Evolutionary conservation across 2,329 filamentous ascomycete species (phyloP).

Genomic region (Hypoxylon rubiginosum): DNA sequence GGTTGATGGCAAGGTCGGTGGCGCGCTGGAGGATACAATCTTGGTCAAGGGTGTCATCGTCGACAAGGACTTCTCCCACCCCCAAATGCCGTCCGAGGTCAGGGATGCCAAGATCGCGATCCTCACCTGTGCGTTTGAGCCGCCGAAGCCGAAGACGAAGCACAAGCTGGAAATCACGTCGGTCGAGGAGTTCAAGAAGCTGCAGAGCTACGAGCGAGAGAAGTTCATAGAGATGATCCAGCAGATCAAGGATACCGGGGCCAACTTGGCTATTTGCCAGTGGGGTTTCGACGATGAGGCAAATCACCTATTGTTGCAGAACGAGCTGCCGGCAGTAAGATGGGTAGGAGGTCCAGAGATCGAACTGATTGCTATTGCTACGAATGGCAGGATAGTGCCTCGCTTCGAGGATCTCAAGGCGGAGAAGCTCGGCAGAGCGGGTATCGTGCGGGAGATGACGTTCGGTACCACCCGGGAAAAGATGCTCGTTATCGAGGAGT

Average conservation of each 20-base stretch:
- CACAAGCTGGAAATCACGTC: constrained; percentile 98
- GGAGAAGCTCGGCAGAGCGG: constrained; percentile 91
- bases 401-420: constrained; percentile 94
- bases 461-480: constrained; percentile 99
- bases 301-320: constrained; percentile 96
- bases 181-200: constrained; percentile 97
- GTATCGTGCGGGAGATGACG: constrained; percentile 91
- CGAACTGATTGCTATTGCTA: constrained; percentile 97
- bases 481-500: constrained; percentile 99
- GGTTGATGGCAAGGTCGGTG: constrained; percentile 98
- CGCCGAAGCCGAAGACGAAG: constrained; percentile 99
- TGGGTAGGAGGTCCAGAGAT: constrained; percentile 99
- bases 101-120: constrained; percentile 97
- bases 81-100: constrained; percentile 98
- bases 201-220: constrained; percentile 94
- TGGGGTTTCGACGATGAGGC: constrained; percentile 99
- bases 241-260: constrained; percentile 96
- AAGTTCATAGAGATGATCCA: constrained; percentile 99
- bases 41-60: constrained; percentile 98
- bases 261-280: constrained; percentile 98
- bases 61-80: constrained; percentile 99
- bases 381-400: constrained; percentile 96
- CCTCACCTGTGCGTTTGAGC: constrained; percentile 97
- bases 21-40: constrained; percentile 90
- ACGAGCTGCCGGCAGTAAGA: constrained; percentile 92